Evolutionary conservation across 2,329 filamentous ascomycete species (phyloP).

Genomic region (Curvularia lunata): DNA sequence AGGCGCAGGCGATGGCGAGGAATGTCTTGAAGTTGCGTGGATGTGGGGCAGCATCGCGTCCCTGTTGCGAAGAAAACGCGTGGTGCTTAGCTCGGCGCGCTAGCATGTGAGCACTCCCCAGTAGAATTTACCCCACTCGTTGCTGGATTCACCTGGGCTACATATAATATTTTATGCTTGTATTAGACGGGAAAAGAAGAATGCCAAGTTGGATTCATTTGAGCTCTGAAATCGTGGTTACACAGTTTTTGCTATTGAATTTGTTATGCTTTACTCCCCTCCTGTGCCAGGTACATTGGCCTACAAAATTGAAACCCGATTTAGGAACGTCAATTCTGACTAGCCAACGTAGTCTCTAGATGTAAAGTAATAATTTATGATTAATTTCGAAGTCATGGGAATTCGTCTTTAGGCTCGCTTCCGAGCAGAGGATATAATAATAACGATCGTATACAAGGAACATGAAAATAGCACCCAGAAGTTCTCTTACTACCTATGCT

Average conservation of each 20-base stretch:
- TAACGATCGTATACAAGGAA: neutral
- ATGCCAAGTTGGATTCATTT: neutral
- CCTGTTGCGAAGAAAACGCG: constrained; percentile 12
- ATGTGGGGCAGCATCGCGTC: constrained; percentile 10
- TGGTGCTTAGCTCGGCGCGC: constrained; percentile 8
- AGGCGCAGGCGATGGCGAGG: neutral
- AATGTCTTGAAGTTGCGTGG: neutral
- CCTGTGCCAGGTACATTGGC: neutral
- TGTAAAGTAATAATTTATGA: neutral
- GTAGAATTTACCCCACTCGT: neutral
- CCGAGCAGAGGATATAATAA: neutral
- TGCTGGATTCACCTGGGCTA: neutral
- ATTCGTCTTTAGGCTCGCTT: neutral
- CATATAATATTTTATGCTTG: neutral
- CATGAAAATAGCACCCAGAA: neutral
- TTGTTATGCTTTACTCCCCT: neutral
- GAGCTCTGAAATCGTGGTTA: neutral
- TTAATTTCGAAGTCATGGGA: neutral
- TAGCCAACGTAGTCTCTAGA: neutral
- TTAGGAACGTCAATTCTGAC: neutral
- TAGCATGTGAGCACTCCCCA: constrained; percentile 8
- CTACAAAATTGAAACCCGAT: no score
- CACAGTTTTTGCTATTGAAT: neutral
- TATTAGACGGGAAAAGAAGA: neutral
- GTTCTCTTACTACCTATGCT: neutral